phyloP scores from a whole-genome alignment of 2,329 filamentous ascomycete genomes.

The Xylariaceae sp. region DNA sequence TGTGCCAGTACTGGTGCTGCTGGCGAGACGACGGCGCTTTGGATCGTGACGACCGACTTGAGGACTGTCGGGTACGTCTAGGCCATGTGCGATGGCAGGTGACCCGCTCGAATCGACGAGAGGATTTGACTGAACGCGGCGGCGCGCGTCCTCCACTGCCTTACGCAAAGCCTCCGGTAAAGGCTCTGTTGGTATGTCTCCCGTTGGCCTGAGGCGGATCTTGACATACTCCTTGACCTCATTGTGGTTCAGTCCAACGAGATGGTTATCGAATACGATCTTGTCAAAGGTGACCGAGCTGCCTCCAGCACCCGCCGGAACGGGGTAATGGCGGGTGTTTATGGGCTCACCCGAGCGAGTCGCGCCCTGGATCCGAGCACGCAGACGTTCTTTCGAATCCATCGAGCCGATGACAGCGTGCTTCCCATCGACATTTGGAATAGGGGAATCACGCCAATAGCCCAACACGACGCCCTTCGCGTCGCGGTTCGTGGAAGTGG shows the following conservation, averaged over 20 bases:
- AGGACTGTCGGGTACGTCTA: constrained; percentile 42
- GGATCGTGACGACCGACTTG: constrained; percentile 33
- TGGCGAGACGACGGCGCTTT: constrained; percentile 45
- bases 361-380: constrained; percentile 50
- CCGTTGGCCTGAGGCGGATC: constrained; percentile 38
- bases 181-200: constrained; percentile 34
- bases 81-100: constrained; percentile 47
- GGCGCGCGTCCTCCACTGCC: constrained; percentile 44
- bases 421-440: constrained; percentile 44
- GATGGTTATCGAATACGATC: constrained; percentile 52
- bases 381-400: constrained; percentile 54
- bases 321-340: constrained; percentile 37
- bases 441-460: constrained; percentile 55
- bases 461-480: constrained; percentile 49
- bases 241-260: constrained; percentile 49
- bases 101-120: constrained; percentile 38
- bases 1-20: constrained; percentile 33
- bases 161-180: constrained; percentile 37
- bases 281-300: constrained; percentile 61
- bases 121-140: constrained; percentile 40
- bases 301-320: constrained; percentile 54
- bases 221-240: constrained; percentile 60
- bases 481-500: not conserved
- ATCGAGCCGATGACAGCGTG: constrained; percentile 59
- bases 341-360: constrained; percentile 46